Conservation (phyloP, 208 protist species). For the Leishmania martiniquensis region DNA sequence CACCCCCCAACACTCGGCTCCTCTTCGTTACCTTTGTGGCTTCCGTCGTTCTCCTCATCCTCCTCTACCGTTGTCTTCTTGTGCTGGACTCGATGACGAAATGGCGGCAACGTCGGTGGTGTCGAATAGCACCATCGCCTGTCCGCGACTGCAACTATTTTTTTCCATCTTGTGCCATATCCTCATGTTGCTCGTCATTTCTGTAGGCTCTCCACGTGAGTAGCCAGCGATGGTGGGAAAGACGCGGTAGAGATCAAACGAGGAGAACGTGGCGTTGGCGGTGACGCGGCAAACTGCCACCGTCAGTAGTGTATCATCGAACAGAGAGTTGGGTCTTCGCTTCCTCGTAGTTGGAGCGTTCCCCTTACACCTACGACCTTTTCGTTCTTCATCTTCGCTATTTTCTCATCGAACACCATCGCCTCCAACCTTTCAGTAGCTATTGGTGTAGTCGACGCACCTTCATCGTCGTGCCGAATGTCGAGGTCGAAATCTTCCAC, state of each 20-base stretch:
- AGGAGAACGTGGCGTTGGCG: not conserved
- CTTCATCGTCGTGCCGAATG: not conserved
- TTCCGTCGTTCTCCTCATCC: not conserved
- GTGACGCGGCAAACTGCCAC: not conserved
- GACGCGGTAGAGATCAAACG: not conserved
- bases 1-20: not conserved
- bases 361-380: not conserved
- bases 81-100: not conserved
- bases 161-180: not conserved
- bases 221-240: not conserved
- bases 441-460: not conserved
- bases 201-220: not conserved
- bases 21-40: not conserved
- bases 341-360: not conserved
- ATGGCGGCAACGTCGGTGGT: not conserved
- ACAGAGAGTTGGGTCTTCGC: not conserved
- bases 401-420: not conserved
- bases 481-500: not conserved
- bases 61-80: not conserved
- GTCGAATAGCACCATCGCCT: not conserved
- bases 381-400: not conserved
- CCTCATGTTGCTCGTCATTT: not conserved
- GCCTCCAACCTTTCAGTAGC: not conserved
- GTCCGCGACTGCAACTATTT: not conserved
- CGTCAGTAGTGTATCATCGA: not conserved